These are phyloP conservation scores for Stephanodiscus minutulus DNA, from an alignment of 108 stramenopile species.

Conservation along the genomic window DNA sequence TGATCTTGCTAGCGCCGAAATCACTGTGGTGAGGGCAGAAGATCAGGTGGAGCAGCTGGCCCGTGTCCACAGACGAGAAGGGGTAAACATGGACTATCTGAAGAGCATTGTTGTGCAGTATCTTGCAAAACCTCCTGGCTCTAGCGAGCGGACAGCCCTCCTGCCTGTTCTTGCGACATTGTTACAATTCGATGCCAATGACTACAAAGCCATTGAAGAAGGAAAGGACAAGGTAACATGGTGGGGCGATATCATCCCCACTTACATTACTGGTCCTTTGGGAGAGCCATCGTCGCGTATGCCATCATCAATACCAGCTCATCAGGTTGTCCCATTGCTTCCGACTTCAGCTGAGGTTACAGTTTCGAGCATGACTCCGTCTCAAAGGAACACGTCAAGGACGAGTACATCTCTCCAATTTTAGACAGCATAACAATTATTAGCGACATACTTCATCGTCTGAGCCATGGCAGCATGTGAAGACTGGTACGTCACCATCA, in stretches of 20 bases:
- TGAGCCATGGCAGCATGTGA: background rate
- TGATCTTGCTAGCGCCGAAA: slow-evolving; percentile 76
- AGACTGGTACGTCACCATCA: background rate
- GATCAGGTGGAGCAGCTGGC: slow-evolving; percentile 78
- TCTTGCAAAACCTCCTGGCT: slow-evolving; percentile 82
- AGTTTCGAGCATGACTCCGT: slow-evolving; percentile 25
- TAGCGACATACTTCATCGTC: background rate
- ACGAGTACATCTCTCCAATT: slow-evolving; percentile 59
- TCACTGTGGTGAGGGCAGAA: slow-evolving; percentile 63
- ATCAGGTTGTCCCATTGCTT: slow-evolving; percentile 25
- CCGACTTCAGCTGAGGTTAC: slow-evolving; percentile 47
- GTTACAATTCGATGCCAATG: slow-evolving; percentile 80
- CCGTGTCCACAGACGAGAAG: slow-evolving; percentile 79
- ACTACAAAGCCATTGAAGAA: slow-evolving; percentile 85
- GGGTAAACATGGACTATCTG: slow-evolving; percentile 89
- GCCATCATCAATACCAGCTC: slow-evolving; percentile 16
- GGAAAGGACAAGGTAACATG: slow-evolving; percentile 81
- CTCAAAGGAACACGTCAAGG: slow-evolving; percentile 20
- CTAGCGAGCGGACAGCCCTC: slow-evolving; percentile 78
- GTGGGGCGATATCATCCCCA: slow-evolving; percentile 76
- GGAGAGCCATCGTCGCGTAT: slow-evolving; percentile 12
- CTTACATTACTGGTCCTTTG: slow-evolving; percentile 51
- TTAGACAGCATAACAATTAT: slow-evolving; percentile 12
- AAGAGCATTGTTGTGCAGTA: slow-evolving; percentile 92
- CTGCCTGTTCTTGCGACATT: slow-evolving; percentile 86